Evolutionary conservation across 2,329 filamentous ascomycete genomes (phyloP), one percentile per base, ranked within the genome.

Genomic region (Dryadomyces sulphureus): DNA sequence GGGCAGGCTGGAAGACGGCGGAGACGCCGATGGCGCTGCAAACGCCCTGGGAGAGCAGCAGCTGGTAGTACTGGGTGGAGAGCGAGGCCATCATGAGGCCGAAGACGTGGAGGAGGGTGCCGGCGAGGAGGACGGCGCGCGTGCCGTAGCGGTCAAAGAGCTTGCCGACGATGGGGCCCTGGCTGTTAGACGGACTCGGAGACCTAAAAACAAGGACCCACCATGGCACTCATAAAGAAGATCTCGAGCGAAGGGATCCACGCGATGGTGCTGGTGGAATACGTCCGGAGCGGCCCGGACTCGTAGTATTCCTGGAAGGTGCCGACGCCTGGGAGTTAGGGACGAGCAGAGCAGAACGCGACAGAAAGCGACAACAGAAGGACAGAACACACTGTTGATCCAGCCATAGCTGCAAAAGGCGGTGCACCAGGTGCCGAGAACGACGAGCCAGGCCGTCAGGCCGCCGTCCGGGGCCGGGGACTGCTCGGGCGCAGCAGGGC

Each of bases 111-210:
- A 74, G 55, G 49, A 74, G 59, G 3, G 66, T 66, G 11, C 73
- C 73, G 30, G 59, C 53, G 2, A 71, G 24, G 3, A 76, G 56
- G 3, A 80, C 57, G 35, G 63, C 64, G 30, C 67, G 66, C 1
- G 77, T 73, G 0, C 77, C 77, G 50, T 74, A 70, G 50, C 66
- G 70, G 53, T 82, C 79, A 53, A 72, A 79, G 2, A 78, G 50
- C 43, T 47, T 49, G 51, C 81, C 81, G n/a, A 79, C 69, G 7
- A 84, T 54, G 0, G 77, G 76, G 0, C 79, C 45, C 46, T 47
- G 38, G 12, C 21, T 27, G 38, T 40, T 30, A 43, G 30, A n/a
- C 11, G 12, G 21, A 17, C 3, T 19, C 16, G 14, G 4, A 19
- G 35, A 38, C 9, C 19, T 19, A 19, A 20, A 19, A 5, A 14